Conservation (phyloP, 1,284 basidiomycete species). For the Moesziomyces sp. region DNA sequence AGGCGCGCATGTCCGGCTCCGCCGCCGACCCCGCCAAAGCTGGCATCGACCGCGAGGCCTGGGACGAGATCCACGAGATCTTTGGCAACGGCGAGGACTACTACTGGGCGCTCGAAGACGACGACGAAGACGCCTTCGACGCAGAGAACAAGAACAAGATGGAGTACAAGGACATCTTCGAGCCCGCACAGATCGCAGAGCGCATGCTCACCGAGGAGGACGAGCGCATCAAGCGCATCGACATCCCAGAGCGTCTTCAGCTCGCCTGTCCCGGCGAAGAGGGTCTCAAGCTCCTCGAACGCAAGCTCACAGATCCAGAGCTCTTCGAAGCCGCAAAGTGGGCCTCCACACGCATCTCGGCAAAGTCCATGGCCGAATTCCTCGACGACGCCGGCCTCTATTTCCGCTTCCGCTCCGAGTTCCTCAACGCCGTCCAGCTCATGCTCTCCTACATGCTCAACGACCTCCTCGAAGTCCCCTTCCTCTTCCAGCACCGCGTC, state of each 20-base stretch:
- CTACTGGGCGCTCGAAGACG: constrained; percentile 86
- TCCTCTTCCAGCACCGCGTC: constrained; percentile 91
- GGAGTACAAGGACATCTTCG: constrained; percentile 93
- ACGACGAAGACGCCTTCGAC: constrained; percentile 50
- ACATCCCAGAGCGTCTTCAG: constrained; percentile 97
- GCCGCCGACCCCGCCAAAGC: constrained; percentile 69
- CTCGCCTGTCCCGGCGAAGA: constrained; percentile 76
- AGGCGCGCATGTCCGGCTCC: constrained; percentile 73
- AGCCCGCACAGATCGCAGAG: constrained; percentile 93
- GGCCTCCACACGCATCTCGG: constrained; percentile 86
- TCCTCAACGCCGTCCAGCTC: constrained; percentile 82
- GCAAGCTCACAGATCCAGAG: constrained; percentile 75
- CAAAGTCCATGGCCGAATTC: constrained; percentile 73
- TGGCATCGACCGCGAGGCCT: constrained; percentile 75
- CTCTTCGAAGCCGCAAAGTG: constrained; percentile 85
- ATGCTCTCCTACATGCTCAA: constrained; percentile 87
- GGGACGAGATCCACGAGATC: constrained; percentile 95
- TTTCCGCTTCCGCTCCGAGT: constrained; percentile 75
- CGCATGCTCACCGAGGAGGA: constrained; percentile 93
- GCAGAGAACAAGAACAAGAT: constrained; percentile 70
- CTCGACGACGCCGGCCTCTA: constrained; percentile 72
- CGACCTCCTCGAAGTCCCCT: constrained; percentile 89
- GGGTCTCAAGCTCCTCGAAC: constrained; percentile 73
- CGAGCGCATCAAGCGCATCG: constrained; percentile 84
- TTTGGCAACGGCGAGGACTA: constrained; percentile 98